Evolutionary conservation across 371 early-diverging fungal genomes (phyloP), one percentile per base, ranked within the genome.

Genomic region (Mortierella sp.): DNA sequence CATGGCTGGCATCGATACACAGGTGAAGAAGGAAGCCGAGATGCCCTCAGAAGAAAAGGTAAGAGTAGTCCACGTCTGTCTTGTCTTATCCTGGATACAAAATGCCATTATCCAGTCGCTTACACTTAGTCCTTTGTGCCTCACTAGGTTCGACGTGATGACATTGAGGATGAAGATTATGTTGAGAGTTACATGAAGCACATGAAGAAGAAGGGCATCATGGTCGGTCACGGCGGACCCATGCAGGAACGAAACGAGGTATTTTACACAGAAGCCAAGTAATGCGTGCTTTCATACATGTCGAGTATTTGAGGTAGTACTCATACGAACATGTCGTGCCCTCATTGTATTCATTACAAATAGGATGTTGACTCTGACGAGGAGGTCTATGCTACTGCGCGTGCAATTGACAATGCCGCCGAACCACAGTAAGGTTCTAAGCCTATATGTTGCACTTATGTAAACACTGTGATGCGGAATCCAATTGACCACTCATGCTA

Each of bases 341-440:
- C 34, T 34, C 72, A 72, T n/a, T 28, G 50, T 21, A 40, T 37
- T 21, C 21, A 8, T n/a, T 1, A n/a, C 5, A 69, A 51, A 34
- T 88, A 93, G 90, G 93, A 94, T 77, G 92, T 86, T 31, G 93
- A 96, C 81, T 95, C 96, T 73, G 97, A 96, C 76, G 96, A 96
- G 71, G 96, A 96, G 85, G 96, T 97, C 6, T 96, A 96, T 86
- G 94, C 94, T 11, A 91, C 96, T 8, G 96, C 96, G 11, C 89
- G 92, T n/a, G 95, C 94, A 19, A 83, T 96, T 19, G 96, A 96
- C 77, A 24, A 88, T 89, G 75, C 86, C 24, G 74, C 85, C 10
- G 87, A 88, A 53, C 75, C 77, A 67, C 78, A 76, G 86, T 85
- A 85, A 31, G 81, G 67, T 26, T 59, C 13, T 8, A 21, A 1